Evolutionary conservation across 2,329 filamentous ascomycete genomes (phyloP).

Genomic region (Fusarium sp.): DNA sequence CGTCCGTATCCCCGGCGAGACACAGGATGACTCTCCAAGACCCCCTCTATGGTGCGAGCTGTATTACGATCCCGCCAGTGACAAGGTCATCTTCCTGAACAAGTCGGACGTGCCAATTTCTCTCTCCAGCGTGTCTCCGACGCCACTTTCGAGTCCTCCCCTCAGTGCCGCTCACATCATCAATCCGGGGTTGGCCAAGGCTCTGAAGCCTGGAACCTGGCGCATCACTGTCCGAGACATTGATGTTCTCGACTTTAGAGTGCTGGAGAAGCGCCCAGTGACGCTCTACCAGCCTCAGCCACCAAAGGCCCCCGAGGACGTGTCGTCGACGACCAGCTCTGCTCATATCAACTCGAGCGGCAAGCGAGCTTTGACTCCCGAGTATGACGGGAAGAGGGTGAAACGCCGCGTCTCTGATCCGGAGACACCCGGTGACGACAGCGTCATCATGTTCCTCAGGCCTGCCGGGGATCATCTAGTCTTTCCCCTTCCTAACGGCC

Average conservation of each 20-base stretch:
- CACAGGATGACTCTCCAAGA: constrained; percentile 53
- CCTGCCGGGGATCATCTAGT: constrained; percentile 61
- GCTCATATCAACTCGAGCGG: constrained; percentile 57
- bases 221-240: constrained; percentile 61
- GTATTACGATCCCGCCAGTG: constrained; percentile 69
- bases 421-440: constrained; percentile 51
- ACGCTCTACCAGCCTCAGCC: constrained; percentile 49
- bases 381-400: constrained; percentile 58
- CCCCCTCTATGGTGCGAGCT: constrained; percentile 69
- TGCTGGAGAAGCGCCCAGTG: constrained; percentile 65
- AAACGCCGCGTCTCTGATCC: constrained; percentile 52
- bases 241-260: constrained; percentile 67
- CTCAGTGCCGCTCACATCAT: constrained; percentile 57
- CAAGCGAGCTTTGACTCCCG: constrained; percentile 61
- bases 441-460: constrained; percentile 66
- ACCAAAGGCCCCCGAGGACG: constrained; percentile 42
- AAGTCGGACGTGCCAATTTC: constrained; percentile 64
- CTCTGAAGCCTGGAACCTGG: constrained; percentile 66
- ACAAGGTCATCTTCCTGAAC: constrained; percentile 67
- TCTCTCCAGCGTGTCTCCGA: constrained; percentile 58
- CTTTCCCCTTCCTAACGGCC: constrained; percentile 61
- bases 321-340: constrained; percentile 44
- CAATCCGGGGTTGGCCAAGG: constrained; percentile 57
- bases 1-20: constrained; percentile 64
- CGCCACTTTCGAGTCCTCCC: constrained; percentile 50